These are phyloP conservation scores for Ceratocystiopsis brevicomis DNA, from an alignment of 2,329 filamentous ascomycete species.

Conservation along the genomic window DNA sequence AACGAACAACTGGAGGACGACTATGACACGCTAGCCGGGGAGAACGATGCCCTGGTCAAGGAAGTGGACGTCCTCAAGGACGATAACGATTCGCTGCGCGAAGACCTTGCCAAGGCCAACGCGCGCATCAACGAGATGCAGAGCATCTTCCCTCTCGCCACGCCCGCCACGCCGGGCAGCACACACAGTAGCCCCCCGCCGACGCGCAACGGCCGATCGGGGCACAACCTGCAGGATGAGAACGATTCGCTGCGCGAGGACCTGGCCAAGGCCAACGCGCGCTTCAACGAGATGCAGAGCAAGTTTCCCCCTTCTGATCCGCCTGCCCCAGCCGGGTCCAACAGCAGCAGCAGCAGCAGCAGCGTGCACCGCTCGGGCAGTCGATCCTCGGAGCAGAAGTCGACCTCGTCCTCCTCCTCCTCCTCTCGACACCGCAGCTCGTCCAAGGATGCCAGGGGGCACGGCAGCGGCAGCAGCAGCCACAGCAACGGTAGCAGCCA, in stretches of 20 bases:
- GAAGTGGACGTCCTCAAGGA: constrained; percentile 10
- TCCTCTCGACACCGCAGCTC: not conserved
- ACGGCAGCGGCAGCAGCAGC: not conserved
- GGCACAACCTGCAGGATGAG: not conserved
- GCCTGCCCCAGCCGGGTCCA: no score
- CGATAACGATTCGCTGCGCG: constrained; percentile 9
- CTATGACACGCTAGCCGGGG: constrained; percentile 6
- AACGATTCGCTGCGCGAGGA: constrained; percentile 9
- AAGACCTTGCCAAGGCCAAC: constrained; percentile 10
- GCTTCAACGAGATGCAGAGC: constrained; percentile 10
- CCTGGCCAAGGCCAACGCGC: constrained; percentile 10
- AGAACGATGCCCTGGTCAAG: constrained; percentile 9
- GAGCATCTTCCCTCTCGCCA: not conserved
- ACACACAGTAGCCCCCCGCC: no score
- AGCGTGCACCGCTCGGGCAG: not conserved
- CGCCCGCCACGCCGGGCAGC: no score
- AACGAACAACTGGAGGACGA: constrained; percentile 13
- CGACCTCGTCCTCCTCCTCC: not conserved
- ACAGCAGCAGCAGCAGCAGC: constrained; percentile 6
- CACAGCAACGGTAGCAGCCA: not conserved
- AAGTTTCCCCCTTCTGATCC: constrained; percentile 1
- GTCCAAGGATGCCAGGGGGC: not conserved
- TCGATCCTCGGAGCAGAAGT: no score
- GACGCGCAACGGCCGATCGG: no score
- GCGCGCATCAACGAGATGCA: constrained; percentile 10